Evolutionary conservation across 2,329 filamentous ascomycete species (phyloP), one percentile per base, ranked within the genome.

Genomic region (Xylaria sp.): DNA sequence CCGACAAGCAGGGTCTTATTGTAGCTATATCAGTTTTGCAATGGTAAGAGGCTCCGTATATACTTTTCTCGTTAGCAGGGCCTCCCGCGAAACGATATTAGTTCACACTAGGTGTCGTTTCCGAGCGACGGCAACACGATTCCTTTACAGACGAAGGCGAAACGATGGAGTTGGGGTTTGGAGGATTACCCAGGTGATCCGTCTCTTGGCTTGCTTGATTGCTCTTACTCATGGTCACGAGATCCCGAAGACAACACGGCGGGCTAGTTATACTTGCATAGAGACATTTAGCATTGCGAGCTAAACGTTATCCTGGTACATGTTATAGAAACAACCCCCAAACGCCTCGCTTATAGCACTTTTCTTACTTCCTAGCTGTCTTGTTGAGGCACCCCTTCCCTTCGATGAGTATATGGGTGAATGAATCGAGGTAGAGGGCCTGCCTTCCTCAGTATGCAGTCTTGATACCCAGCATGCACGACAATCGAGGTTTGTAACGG

Each of bases 281-380:
- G 30, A 53, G 13, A 55, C 55, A 56, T 25, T 60, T 63, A 63
- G 50, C 28, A 70, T 65, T 63, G 39, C 28, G 10, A 57, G 45
- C 59, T 63, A 53, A 55, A 32, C 41, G 36, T 60, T 61, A 56
- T 53, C 15, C 58, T 67, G 43, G 60, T 60, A 30, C 60, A 41
- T 63, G 41, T 15, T 60, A 43, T 65, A 62, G 53, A 68, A 70
- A 70, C 58, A 66, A 65, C 18, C 64, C 68, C 55, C 39, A 70
- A 70, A 70, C 68, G 70, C 70, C 67, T 72, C 68, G 70, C 68
- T 68, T 59, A 67, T 67, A 43, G 32, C 63, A 70, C 39, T 66
- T 66, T 70, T 69, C 28, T 55, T 62, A 45, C 50, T 68, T 41
- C 15, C 43, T 43, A 13, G 45, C 28, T 52, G 23, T 30, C 20